Percentiles rank a stretch among this genome's conserved stretches.
phyloP scores from a whole-genome alignment of 805 yeast genomes.

The Cyberlindnera saturnus region DNA sequence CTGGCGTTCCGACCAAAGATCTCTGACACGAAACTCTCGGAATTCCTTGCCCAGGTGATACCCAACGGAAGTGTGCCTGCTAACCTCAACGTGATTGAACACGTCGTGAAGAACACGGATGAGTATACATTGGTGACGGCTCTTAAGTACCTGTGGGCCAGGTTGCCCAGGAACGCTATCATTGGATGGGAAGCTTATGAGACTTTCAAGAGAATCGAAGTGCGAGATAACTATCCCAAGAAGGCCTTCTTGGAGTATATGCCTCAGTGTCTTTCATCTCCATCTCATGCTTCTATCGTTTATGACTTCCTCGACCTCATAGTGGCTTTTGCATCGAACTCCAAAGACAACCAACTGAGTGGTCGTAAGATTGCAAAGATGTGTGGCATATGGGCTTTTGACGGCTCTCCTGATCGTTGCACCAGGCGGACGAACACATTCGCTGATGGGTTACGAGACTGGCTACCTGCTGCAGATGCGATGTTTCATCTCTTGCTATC shows the following conservation, averaged over 20 bases:
- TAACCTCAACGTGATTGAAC: constrained; percentile 35
- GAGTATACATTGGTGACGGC: constrained; percentile 69
- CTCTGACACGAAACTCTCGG: constrained; percentile 52
- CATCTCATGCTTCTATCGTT: constrained; percentile 85
- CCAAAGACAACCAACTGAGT: constrained; percentile 70
- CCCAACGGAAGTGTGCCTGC: constrained; percentile 49
- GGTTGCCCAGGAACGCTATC: constrained; percentile 72
- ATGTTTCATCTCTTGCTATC: constrained; percentile 74
- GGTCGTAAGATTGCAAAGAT: constrained; percentile 76
- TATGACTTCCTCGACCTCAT: constrained; percentile 81
- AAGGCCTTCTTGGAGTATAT: constrained; percentile 72
- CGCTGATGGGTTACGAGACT: constrained; percentile 63
- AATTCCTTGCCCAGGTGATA: constrained; percentile 51
- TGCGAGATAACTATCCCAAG: constrained; percentile 58
- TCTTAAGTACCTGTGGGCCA: constrained; percentile 80
- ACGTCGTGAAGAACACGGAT: constrained; percentile 46
- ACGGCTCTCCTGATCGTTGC: constrained; percentile 26
- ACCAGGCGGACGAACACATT: constrained; percentile 33
- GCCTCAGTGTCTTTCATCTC: constrained; percentile 79
- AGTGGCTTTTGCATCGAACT: constrained; percentile 70
- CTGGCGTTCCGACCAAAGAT: constrained; percentile 73
- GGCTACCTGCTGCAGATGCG: constrained; percentile 83
- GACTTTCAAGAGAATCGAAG: constrained; percentile 60
- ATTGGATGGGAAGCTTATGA: constrained; percentile 84
- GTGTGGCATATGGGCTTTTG: constrained; percentile 88